Base-by-base conservation (phyloP, 257 asterid species). In the Orobanche coerulescens region DNA sequence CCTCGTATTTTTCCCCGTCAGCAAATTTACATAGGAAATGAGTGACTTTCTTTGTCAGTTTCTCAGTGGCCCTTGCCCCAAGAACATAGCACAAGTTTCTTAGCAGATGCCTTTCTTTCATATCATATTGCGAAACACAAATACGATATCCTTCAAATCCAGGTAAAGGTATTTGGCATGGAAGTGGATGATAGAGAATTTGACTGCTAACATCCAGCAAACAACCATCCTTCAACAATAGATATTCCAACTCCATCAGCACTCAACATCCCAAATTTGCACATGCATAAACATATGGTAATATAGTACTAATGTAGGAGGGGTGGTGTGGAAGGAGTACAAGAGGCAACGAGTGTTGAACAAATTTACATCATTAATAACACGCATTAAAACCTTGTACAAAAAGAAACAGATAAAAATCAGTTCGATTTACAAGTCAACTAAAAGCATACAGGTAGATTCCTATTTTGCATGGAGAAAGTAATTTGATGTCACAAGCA, bases 151-250 rank as follows among this genome's bases (percentile, higher is more conserved):
- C 71, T 80, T 81, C 83, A 71, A 93, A 81, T 51, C 84, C 86
- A 65, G 82, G 78, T 60, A 93, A 80, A 69, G 98, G 98, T 66
- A 86, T 78, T 76, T 74, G 76, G 84, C 98, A 89, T 52, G 82
- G 78, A 57, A 93, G 97, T 63, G 98, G 98, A 70, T 95, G 79
- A 78, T 84, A 93, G 64, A 89, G 86, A 52, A 93, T 71, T 81
- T 89, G 97, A 69, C 94, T 76, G 77, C 75, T 76, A 72, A 86
- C 81, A 74, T 89, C 94, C 79, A 86, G 87, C 82, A 86, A 75
- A 76, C 66, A 69, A 14, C 85, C 95, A 68, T 80, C 94, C 98
- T 93, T 66, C 83, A 80, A 77, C 6, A 68, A 53, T 52, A 71
- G 46, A 65, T n/a, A n/a, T 58, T 36, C 55, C 39, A 61, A 64